Percentiles rank a stretch among this genome's conserved stretches.
Evolutionary conservation across 768 basidiomycete species (phyloP).

Genomic region (Podaxis pistillaris): DNA sequence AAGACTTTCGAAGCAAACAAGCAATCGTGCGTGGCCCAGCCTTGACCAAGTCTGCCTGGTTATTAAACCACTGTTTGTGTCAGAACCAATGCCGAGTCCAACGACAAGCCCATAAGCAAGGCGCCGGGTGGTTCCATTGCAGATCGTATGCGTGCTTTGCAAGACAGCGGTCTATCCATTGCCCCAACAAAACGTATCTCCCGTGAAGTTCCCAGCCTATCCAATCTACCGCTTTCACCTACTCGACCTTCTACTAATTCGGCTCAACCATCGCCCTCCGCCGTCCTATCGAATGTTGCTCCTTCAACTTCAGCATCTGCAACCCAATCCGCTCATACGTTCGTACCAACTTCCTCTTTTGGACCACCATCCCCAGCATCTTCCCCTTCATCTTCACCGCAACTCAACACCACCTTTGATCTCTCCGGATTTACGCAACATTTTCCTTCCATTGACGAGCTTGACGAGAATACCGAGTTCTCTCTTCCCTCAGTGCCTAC

Average conservation of each 20-base stretch:
- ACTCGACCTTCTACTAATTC: conserved; percentile 29
- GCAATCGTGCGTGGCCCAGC: conserved; percentile 26
- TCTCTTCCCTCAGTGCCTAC: conserved; percentile 51
- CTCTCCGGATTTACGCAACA: conserved; percentile 59
- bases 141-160: conserved; percentile 75
- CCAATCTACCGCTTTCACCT: conserved; percentile 43
- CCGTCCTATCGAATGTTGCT: conserved; percentile 23
- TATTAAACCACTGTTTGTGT: conserved; percentile 4
- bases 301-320: conserved; percentile 33
- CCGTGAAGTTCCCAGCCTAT: conserved; percentile 44
- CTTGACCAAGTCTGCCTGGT: conserved; percentile 3
- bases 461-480: conserved; percentile 55
- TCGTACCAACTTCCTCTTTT: conserved; percentile 68
- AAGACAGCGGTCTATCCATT: conserved; percentile 67
- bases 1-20: conserved; percentile 40
- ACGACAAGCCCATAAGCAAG: conserved; percentile 39
- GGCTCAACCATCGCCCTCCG: conserved; percentile 24
- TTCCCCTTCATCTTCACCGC: conserved; percentile 67
- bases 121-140: conserved; percentile 66
- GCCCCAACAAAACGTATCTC: conserved; percentile 57
- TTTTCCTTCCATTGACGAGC: conserved; percentile 79
- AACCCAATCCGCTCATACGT: conserved; percentile 53
- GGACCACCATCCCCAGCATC: conserved; percentile 72
- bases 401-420: conserved; percentile 36
- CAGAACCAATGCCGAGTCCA: conserved; percentile 17